phyloP scores from a whole-genome alignment of 352 stramenopile species.

The Phytopythium chamaehyphon region DNA sequence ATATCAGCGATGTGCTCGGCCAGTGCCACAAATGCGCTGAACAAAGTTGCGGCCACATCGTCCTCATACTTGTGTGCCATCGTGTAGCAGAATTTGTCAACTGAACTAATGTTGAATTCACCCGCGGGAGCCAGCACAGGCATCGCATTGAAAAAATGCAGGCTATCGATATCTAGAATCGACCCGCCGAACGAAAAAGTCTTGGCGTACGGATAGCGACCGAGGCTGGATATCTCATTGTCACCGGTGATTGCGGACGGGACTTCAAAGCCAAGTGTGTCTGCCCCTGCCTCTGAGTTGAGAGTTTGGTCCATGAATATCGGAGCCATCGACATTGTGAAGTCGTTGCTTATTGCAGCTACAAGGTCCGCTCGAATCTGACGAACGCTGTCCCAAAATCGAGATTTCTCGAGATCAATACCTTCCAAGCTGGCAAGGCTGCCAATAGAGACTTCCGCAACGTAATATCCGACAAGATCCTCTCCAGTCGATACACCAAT shows the following conservation, averaged over 20 bases:
- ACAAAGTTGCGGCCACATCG: slow-evolving; percentile 22
- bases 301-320: slow-evolving; percentile 28
- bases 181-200: slow-evolving; percentile 10
- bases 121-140: slow-evolving; percentile 42
- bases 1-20: slow-evolving; percentile 20
- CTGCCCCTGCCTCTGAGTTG: slow-evolving; percentile 12
- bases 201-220: slow-evolving; percentile 24
- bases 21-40: slow-evolving; percentile 25
- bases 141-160: slow-evolving; percentile 56
- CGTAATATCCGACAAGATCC: slow-evolving; percentile 35
- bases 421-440: slow-evolving; percentile 21
- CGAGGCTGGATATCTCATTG: slow-evolving; percentile 17
- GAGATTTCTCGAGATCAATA: slow-evolving; percentile 22
- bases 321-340: slow-evolving; percentile 18
- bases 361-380: slow-evolving; percentile 17
- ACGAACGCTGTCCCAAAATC: slow-evolving; percentile 49
- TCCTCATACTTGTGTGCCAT: slow-evolving; percentile 53
- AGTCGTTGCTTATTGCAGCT: slow-evolving; percentile 21
- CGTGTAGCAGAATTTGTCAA: slow-evolving; percentile 50
- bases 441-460: background rate
- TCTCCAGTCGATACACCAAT: slow-evolving; percentile 25
- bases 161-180: slow-evolving; percentile 19
- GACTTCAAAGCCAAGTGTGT: slow-evolving; percentile 19
- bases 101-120: slow-evolving; percentile 39
- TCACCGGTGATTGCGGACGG: slow-evolving; percentile 24